Evolutionary conservation across 371 early-diverging fungal species (phyloP).

Genomic region (Syncephalis fuscata): DNA sequence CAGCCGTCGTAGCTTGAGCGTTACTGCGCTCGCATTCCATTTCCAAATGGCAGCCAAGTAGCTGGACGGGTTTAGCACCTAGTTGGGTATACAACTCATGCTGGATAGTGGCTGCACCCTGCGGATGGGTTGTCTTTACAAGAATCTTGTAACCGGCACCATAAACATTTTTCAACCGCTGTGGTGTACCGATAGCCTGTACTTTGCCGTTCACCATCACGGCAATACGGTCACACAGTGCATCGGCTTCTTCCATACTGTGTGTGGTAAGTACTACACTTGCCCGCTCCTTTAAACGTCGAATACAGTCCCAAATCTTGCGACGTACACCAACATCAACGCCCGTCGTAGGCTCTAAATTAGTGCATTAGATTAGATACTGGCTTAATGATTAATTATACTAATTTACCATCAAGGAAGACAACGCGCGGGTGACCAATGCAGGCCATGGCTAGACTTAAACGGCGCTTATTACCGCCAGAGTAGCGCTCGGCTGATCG

Average conservation of each 20-base stretch:
- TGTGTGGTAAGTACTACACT: slow-evolving; percentile 51
- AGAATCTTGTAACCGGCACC: slow-evolving; percentile 20
- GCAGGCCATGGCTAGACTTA: slow-evolving; percentile 32
- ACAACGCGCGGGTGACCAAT: slow-evolving; percentile 31
- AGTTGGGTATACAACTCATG: too few relatives aligned
- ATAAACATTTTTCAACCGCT: slow-evolving; percentile 21
- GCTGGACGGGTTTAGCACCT: too few relatives aligned
- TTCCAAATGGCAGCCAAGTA: too few relatives aligned
- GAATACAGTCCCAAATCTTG: slow-evolving; percentile 45
- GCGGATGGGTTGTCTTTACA: slow-evolving; percentile 8
- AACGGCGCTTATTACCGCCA: slow-evolving; percentile 38
- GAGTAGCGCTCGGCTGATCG: slow-evolving; percentile 16
- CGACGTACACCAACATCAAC: slow-evolving; percentile 47
- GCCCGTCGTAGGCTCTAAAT: slow-evolving; percentile 57
- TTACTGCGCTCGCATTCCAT: too few relatives aligned
- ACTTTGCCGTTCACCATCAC: slow-evolving; percentile 41
- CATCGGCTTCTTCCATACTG: slow-evolving; percentile 57
- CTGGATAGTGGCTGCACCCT: too few relatives aligned
- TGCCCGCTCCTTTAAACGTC: slow-evolving; percentile 34
- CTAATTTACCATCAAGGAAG: slow-evolving; percentile 29
- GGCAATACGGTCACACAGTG: slow-evolving; percentile 39
- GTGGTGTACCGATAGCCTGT: slow-evolving; percentile 23
- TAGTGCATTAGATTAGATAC: slow-evolving; percentile 16
- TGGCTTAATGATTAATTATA: too few relatives aligned
- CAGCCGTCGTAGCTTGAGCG: background rate